A percentile compares a stretch with the other conserved stretches of the same genome.
phyloP scores from a whole-genome alignment of 129 eudicot species.

The Tagetes erecta region DNA sequence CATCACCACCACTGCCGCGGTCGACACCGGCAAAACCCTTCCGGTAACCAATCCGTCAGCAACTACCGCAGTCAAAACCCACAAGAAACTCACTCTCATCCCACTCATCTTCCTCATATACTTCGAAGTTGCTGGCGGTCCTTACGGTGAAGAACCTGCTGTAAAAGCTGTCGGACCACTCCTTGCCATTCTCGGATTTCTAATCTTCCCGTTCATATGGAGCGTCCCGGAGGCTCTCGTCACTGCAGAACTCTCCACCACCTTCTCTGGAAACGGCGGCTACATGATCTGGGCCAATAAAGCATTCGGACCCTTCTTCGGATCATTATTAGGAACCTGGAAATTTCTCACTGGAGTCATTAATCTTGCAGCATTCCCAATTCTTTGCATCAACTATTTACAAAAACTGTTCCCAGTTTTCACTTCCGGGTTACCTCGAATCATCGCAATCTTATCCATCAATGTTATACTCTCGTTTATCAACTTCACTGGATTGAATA shows the following conservation, averaged over 20 bases:
- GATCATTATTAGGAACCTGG: slow-evolving; percentile 60
- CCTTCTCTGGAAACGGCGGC: slow-evolving; percentile 57
- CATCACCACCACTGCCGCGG: no score
- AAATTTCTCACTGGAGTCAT: slow-evolving; percentile 56
- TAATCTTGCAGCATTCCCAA: slow-evolving; percentile 56
- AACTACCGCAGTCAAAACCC: not conserved
- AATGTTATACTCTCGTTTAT: slow-evolving; percentile 37
- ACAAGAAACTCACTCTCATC: slow-evolving; percentile 49
- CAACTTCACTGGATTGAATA: slow-evolving; percentile 45
- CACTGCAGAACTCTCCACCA: slow-evolving; percentile 55
- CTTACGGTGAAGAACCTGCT: slow-evolving; percentile 68
- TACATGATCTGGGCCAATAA: slow-evolving; percentile 51
- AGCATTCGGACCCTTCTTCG: slow-evolving; percentile 55
- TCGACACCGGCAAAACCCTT: no score
- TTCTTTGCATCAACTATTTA: slow-evolving; percentile 41
- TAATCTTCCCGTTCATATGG: slow-evolving; percentile 58
- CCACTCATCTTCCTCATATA: slow-evolving; percentile 67
- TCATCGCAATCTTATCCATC: slow-evolving; percentile 30
- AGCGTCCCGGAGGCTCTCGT: slow-evolving; percentile 59
- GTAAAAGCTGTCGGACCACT: slow-evolving; percentile 62
- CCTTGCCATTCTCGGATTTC: slow-evolving; percentile 46
- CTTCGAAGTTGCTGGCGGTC: slow-evolving; percentile 80
- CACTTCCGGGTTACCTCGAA: slow-evolving; percentile 35
- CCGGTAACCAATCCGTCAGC: no score
- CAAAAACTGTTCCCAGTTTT: slow-evolving; percentile 44